phyloP scores from a whole-genome alignment of 441 rosid genomes.

The Aquilaria agallochum region DNA sequence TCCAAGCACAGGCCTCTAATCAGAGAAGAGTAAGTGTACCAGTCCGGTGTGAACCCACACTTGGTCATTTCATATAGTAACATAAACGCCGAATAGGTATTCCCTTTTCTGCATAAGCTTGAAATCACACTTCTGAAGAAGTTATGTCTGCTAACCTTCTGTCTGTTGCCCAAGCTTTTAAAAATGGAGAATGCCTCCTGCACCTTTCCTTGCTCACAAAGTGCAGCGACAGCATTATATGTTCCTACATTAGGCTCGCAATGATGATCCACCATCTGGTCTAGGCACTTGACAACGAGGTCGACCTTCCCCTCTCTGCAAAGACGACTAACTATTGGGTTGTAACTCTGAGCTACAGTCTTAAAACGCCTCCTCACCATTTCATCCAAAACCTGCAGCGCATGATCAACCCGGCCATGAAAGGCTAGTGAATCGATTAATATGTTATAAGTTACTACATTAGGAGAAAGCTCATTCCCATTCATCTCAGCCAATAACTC shows the following conservation, averaged over 20 bases:
- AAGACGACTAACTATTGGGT: slow-evolving; percentile 57
- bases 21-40: slow-evolving; percentile 64
- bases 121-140: slow-evolving; percentile 60
- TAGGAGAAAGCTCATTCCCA: slow-evolving; percentile 54
- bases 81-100: slow-evolving; percentile 68
- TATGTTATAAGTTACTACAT: slow-evolving; percentile 63
- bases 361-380: slow-evolving; percentile 49
- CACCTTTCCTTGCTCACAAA: slow-evolving; percentile 52
- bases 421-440: slow-evolving; percentile 67
- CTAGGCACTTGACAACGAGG: slow-evolving; percentile 58
- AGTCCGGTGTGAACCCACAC: slow-evolving; percentile 60
- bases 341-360: slow-evolving; percentile 60
- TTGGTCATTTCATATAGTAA: slow-evolving; percentile 70
- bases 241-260: slow-evolving; percentile 76
- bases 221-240: slow-evolving; percentile 56
- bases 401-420: slow-evolving; percentile 63
- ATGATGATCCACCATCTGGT: slow-evolving; percentile 53
- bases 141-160: slow-evolving; percentile 37
- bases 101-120: slow-evolving; percentile 72
- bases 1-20: slow-evolving; percentile 82
- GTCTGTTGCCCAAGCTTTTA: slow-evolving; percentile 60
- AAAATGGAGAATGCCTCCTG: slow-evolving; percentile 69
- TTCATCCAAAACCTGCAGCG: slow-evolving; percentile 61
- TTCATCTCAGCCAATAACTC: slow-evolving; percentile 69
- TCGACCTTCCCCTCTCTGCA: slow-evolving; percentile 67